phyloP scores from a whole-genome alignment of 768 basidiomycete genomes.

The Pleurotus citrinopileatus region DNA sequence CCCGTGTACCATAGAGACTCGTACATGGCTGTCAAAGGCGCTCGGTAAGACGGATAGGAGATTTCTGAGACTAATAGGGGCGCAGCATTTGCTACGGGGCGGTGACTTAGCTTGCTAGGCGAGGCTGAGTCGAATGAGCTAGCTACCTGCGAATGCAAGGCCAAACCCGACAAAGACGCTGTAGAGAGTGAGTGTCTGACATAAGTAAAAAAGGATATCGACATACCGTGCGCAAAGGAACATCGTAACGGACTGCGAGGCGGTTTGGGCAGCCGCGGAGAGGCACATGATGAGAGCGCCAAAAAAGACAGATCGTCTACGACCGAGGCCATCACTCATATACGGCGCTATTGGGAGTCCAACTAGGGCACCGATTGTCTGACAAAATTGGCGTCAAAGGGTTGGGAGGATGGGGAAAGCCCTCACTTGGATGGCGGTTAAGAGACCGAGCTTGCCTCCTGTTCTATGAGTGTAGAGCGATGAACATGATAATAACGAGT shows the following conservation, averaged over 20 bases:
- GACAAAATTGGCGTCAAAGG: not conserved
- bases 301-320: slow-evolving; percentile 52
- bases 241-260: slow-evolving; percentile 56
- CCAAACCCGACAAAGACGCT: slow-evolving; percentile 65
- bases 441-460: slow-evolving; percentile 5
- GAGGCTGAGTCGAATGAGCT: not conserved
- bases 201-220: not conserved
- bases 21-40: slow-evolving; percentile 72
- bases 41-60: slow-evolving; percentile 82
- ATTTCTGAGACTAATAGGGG: slow-evolving; percentile 85
- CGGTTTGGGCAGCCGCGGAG: slow-evolving; percentile 57
- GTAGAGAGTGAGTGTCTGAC: not conserved
- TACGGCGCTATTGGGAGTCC: slow-evolving; percentile 64
- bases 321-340: slow-evolving; percentile 59
- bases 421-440: slow-evolving; percentile 2
- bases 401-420: too few species aligned
- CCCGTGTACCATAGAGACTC: slow-evolving; percentile 89
- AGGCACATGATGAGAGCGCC: slow-evolving; percentile 58
- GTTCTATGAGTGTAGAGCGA: not conserved
- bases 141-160: slow-evolving; percentile 48
- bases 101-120: not conserved
- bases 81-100: slow-evolving; percentile 64
- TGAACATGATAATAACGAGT: not conserved
- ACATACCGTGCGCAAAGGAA: slow-evolving; percentile 62
- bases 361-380: slow-evolving; percentile 61